These are phyloP conservation scores for Fonsecaea pedrosoi DNA, from an alignment of 2,329 filamentous ascomycete species.

Conservation along the genomic window DNA sequence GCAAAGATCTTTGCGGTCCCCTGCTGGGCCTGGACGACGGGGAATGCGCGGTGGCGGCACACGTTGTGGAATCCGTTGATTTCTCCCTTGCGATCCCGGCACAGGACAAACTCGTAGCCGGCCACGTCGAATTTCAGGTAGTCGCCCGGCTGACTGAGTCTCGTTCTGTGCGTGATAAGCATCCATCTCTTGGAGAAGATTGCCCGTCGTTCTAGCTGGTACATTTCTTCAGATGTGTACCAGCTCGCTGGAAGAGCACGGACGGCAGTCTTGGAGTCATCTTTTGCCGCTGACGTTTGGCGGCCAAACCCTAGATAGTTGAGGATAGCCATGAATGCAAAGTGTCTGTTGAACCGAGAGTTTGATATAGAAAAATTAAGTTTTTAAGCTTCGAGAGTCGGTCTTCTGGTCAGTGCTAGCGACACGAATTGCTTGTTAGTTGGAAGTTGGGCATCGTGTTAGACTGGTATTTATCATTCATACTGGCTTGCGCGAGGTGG, in stretches of 20 bases:
- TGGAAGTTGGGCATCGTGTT: background rate
- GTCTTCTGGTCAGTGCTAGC: background rate
- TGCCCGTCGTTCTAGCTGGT: slow-evolving; percentile 58
- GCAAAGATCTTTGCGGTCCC: slow-evolving; percentile 54
- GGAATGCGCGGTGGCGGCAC: slow-evolving; percentile 66
- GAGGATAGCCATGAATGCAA: slow-evolving; percentile 15
- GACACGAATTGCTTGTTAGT: background rate
- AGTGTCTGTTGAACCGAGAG: background rate
- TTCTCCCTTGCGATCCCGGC: slow-evolving; percentile 56
- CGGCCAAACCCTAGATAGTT: slow-evolving; percentile 20
- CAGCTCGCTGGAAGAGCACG: slow-evolving; percentile 57
- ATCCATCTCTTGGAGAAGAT: slow-evolving; percentile 60
- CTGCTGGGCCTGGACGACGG: slow-evolving; percentile 51
- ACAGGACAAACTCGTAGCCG: slow-evolving; percentile 63
- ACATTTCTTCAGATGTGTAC: slow-evolving; percentile 58
- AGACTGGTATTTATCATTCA: background rate
- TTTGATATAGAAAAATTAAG: slow-evolving; percentile 6
- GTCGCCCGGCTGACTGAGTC: slow-evolving; percentile 58
- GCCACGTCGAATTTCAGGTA: slow-evolving; percentile 41
- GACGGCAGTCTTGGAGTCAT: slow-evolving; percentile 16
- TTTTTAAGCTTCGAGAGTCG: background rate
- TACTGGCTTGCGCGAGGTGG: background rate
- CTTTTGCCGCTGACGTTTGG: slow-evolving; percentile 2
- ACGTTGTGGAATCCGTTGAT: slow-evolving; percentile 69
- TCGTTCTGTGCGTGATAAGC: slow-evolving; percentile 49